Base-by-base conservation (phyloP, 1,284 basidiomycete species). In the Cutaneotrichosporon sp. region DNA sequence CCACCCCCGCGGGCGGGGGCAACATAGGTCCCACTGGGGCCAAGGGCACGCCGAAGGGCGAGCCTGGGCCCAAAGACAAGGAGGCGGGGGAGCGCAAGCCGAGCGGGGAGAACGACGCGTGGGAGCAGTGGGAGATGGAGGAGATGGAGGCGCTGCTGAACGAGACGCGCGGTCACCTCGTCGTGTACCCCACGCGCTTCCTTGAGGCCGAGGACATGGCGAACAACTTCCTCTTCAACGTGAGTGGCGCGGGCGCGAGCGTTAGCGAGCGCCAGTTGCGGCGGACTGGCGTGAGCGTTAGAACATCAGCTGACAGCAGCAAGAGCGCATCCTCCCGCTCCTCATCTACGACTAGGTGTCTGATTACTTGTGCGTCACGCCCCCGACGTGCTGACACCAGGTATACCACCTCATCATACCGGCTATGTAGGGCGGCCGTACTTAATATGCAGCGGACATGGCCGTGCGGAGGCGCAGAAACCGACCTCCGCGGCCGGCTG, bases 201-300 rank as follows among this genome's bases (percentile, higher is more conserved):
- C 72, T 95, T 58, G 92, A 94, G 79, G 89, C 86, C 18, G 92
- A 94, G 77, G 91, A 93, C 75, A 83, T 87, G 4, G 86, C 87
- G 3, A 89, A 92, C 69, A 93, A 95, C 75, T 95, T 97, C 83
- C 81, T 97, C 67, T 95, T 94, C 80, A 91, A 91, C 73, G 86
- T 77, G 62, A 70, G 76, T 73, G 42, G 2, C 6, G 36, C 36
- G 13, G 13, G 11, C 24, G 27, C 11, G 47, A 4, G 25, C 7
- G 46, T n/a, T n/a, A n/a, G n/a, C n/a, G n/a, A n/a, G n/a, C n/a
- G n/a, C n/a, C n/a, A n/a, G n/a, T n/a, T n/a, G n/a, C n/a, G n/a
- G n/a, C n/a, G n/a, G n/a, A n/a, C n/a, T n/a, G n/a, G n/a, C n/a
- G n/a, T n/a, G n/a, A n/a, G n/a, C n/a, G n/a, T n/a, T n/a, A n/a